These are phyloP conservation scores for Pichia sp. DNA, from an alignment of 1,139 yeast genomes.

Conservation along the genomic window DNA sequence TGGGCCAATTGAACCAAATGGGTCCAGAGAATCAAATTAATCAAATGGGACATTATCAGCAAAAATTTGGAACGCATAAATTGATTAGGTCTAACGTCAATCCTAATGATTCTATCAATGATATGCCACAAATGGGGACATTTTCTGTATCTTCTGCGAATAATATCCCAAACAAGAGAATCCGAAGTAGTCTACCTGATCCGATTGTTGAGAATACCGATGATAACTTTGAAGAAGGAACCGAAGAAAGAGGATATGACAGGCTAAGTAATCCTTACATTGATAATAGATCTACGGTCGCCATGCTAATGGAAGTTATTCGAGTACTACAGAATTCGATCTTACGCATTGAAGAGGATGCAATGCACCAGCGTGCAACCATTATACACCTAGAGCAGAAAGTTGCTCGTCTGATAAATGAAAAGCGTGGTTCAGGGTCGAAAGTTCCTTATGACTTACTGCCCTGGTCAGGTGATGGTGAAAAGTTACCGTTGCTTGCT, in stretches of 20 bases:
- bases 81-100: not conserved
- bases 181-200: no score
- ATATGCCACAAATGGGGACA: slow-evolving; percentile 1
- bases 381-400: slow-evolving; percentile 27
- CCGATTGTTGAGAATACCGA: no score
- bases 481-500: slow-evolving; percentile 22
- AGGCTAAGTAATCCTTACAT: not conserved
- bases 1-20: not conserved
- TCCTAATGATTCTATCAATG: not conserved
- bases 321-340: slow-evolving; percentile 16
- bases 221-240: not conserved
- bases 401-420: slow-evolving; percentile 23
- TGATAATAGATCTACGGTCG: not conserved
- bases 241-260: not conserved
- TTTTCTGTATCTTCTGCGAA: not conserved
- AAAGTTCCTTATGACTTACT: slow-evolving; percentile 27
- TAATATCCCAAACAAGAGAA: not conserved
- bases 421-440: slow-evolving; percentile 27
- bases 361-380: slow-evolving; percentile 16
- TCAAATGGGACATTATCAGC: not conserved
- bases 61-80: not conserved
- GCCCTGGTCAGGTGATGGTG: slow-evolving; percentile 22
- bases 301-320: not conserved
- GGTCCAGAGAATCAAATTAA: not conserved
- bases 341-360: slow-evolving; percentile 12